phyloP scores from a whole-genome alignment of 116 monocot species.

The Trichopus zeylanicus region DNA sequence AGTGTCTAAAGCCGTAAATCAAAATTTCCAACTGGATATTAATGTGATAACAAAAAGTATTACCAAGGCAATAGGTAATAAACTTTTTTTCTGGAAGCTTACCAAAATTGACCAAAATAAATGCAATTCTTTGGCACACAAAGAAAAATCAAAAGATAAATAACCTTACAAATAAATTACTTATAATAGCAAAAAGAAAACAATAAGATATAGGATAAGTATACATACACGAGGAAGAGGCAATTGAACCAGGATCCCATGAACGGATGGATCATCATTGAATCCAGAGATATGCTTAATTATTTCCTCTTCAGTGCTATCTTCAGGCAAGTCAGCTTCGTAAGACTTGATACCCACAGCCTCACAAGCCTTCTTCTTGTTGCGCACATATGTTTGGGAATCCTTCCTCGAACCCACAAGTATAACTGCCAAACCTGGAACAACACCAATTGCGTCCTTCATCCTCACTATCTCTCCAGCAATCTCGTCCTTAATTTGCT shows the following conservation, averaged over 20 bases:
- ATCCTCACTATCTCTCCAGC: constrained; percentile 57
- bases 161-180: not conserved
- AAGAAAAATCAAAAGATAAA: too few relatives aligned
- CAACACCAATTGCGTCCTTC: constrained; percentile 63
- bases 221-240: constrained; percentile 74
- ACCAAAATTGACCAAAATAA: too few relatives aligned
- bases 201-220: not conserved
- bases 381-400: constrained; percentile 88
- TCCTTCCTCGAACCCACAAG: constrained; percentile 66
- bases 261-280: constrained; percentile 64
- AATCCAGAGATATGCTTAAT: constrained; percentile 61
- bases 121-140: too few relatives aligned
- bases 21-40: too few relatives aligned
- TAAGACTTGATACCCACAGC: constrained; percentile 73
- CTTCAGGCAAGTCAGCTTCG: constrained; percentile 76
- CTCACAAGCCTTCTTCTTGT: constrained; percentile 93
- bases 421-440: constrained; percentile 71
- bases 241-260: constrained; percentile 92
- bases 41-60: too few relatives aligned
- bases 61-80: too few relatives aligned
- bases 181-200: not conserved
- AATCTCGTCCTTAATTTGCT: constrained; percentile 81
- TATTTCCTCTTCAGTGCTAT: constrained; percentile 75
- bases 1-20: too few relatives aligned
- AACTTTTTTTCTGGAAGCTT: too few relatives aligned